Base-by-base conservation (phyloP, 257 asterid species). In the Solanum chilense region DNA sequence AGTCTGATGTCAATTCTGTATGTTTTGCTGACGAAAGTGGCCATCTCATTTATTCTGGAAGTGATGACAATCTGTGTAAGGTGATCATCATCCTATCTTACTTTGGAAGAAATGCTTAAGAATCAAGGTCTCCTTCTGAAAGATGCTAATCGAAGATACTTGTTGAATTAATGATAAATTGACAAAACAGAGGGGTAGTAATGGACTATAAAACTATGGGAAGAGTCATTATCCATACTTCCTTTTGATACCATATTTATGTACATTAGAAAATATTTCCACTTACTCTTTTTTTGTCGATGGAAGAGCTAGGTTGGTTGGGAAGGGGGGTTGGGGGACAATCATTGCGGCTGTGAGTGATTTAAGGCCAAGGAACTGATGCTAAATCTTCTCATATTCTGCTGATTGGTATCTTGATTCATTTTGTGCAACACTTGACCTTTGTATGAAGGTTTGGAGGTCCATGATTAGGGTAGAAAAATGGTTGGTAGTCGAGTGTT, bases 21-120 rank as follows among this genome's bases (percentile, higher is more conserved):
- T 95, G 99, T 90, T 96, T 96, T 92, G 99, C 98, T 86, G 99
- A 96, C 92, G 99, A 94, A 91, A 93, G 94, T 87, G 95, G 98
- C 49, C 94, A 93, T 89, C 96, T 96, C 41, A 95, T 96, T 71
- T 96, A 94, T 89, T 96, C 99, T 45, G 99, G 99, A 85, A 91
- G 99, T 56, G 98, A 96, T 25, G 99, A 96, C 90, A 93, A 91
- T 87, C 91, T 94, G 84, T 94, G 98, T 89, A 96, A 96, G 99
- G 99, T 95, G 88, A 85, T 52, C 44, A 49, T 74, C 80, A 73
- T 29, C 52, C 70, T 60, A 44, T 85, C 82, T 85, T 70, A 73
- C 78, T 58, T 47, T 12, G n/a, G 64, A 56, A 84, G 42, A 70
- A 85, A 29, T 35, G 73, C 64, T 68, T 86, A 23, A 74, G 87